These are phyloP conservation scores for Buxus sempervirens DNA, from an alignment of 164 flowering plant genomes.

Conservation along the genomic window DNA sequence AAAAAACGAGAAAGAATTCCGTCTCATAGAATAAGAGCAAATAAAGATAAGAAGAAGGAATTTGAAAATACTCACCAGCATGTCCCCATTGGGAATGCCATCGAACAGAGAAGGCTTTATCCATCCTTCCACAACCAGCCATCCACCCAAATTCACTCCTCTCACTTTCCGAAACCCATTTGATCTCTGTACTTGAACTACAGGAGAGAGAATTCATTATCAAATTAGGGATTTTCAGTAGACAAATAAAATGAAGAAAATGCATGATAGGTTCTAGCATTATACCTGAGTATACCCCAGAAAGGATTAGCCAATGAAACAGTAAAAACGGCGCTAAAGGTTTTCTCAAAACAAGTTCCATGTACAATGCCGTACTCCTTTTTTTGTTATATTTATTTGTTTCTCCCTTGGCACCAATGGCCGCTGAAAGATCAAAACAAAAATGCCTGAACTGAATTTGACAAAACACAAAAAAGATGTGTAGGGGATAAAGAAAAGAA, in stretches of 20 bases:
- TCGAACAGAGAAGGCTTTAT: slow-evolving; percentile 87
- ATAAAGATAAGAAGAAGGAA: not conserved
- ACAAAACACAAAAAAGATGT: not conserved
- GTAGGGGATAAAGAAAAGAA: slow-evolving; percentile 3
- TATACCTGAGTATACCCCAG: slow-evolving; percentile 46
- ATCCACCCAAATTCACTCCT: slow-evolving; percentile 93
- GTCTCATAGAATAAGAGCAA: not conserved
- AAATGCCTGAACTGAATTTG: slow-evolving; percentile 6
- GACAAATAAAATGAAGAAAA: slow-evolving; percentile 1
- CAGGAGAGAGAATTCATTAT: too few relatives aligned
- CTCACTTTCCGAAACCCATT: slow-evolving; percentile 55
- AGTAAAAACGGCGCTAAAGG: slow-evolving; percentile 45
- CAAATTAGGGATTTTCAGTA: too few relatives aligned
- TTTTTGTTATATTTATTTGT: too few relatives aligned
- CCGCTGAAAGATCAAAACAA: slow-evolving; percentile 11
- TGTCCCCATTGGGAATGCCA: slow-evolving; percentile 78
- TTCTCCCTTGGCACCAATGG: not conserved
- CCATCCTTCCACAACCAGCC: slow-evolving; percentile 94
- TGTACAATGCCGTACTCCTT: slow-evolving; percentile 28
- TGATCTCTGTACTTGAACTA: slow-evolving; percentile 43
- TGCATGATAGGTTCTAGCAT: not conserved
- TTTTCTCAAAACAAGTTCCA: slow-evolving; percentile 50
- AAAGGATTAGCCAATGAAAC: slow-evolving; percentile 34
- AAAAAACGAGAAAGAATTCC: slow-evolving; percentile 1
- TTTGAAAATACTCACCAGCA: slow-evolving; percentile 60